Percentiles rank a stretch among this genome's conserved stretches.
These are phyloP conservation scores for Nannizziopsis barbatae DNA, from an alignment of 2,329 filamentous ascomycete genomes.

Conservation along the genomic window DNA sequence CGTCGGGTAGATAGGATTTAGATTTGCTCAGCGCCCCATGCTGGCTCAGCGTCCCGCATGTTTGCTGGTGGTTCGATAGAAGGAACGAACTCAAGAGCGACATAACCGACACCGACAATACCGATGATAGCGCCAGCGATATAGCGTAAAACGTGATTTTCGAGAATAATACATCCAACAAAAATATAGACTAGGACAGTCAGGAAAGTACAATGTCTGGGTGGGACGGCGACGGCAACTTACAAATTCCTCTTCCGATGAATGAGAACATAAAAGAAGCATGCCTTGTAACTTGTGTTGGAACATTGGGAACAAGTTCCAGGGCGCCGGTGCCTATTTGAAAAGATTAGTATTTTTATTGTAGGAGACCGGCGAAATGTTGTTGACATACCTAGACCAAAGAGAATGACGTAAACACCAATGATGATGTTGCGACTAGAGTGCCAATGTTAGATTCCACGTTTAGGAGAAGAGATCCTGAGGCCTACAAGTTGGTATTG, in stretches of 20 bases:
- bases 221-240: constrained; percentile 32
- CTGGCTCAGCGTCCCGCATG: constrained; percentile 66
- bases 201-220: background rate
- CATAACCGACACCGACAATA: constrained; percentile 66
- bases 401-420: constrained; percentile 78
- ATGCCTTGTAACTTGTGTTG: constrained; percentile 83
- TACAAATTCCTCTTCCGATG: constrained; percentile 87
- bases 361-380: background rate
- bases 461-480: constrained; percentile 20
- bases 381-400: constrained; percentile 60
- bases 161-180: constrained; percentile 73
- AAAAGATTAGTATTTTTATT: constrained; percentile 14
- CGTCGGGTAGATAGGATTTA: constrained; percentile 30
- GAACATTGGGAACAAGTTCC: constrained; percentile 75
- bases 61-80: constrained; percentile 70
- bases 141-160: constrained; percentile 53
- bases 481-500: constrained; percentile 14
- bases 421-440: constrained; percentile 61
- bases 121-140: constrained; percentile 70
- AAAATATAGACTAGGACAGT: constrained; percentile 78
- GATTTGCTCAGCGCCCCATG: constrained; percentile 69
- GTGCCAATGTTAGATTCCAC: constrained; percentile 5
- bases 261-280: constrained; percentile 98
- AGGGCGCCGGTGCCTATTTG: constrained; percentile 54
- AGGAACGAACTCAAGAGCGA: constrained; percentile 62